Base-by-base conservation (phyloP, 2,329 filamentous ascomycete species). In the Elsinoe fawcettii region DNA sequence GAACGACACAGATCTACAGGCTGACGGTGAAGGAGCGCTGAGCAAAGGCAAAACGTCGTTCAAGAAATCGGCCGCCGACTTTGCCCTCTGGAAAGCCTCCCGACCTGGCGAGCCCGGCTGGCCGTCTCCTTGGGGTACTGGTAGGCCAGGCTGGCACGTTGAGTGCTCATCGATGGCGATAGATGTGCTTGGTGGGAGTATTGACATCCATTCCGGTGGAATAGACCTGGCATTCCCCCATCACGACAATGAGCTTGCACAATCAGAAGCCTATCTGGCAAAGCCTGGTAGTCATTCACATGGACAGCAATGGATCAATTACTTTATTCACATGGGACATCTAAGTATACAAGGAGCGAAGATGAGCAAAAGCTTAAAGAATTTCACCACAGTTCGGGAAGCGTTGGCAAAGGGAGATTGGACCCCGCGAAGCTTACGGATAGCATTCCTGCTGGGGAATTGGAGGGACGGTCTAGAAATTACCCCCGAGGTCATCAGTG, bases 131-230 rank as follows among this genome's bases (percentile, higher is more conserved):
- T 97, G 92, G 91, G 90, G 92, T 3, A 79, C 84, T 57, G 91
- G 91, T 3, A 80, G 92, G 44, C 92, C 92, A 1, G 92, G 92
- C 16, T 97, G 92, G 92, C 92, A 96, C 68, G 96, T 96, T 66
- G 91, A 96, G 74, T 96, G 92, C 82, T 91, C 87, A 1, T 90
- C 90, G 14, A 96, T 97, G 92, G 90, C 91, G 0, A 92, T 88
- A 1, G 88, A 91, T 62, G 81, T 90, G n/a, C 75, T 97, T 1
- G 91, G 91, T 4, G 79, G 84, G 25, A 80, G 85, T 60, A 90
- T 97, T 77, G 92, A 97, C 69, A 88, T 96, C 56, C 92, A 96
- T 71, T 95, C 89, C 20, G 91, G 92, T 25, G 92, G 92, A 58
- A 87, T 96, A 60, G 92, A 97, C 70, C 79, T 97, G 55, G 85